Percentiles rank a stretch among this genome's conserved stretches.
Evolutionary conservation across 108 stramenopile genomes (phyloP).

Genomic region (Epithemia pelagica): DNA sequence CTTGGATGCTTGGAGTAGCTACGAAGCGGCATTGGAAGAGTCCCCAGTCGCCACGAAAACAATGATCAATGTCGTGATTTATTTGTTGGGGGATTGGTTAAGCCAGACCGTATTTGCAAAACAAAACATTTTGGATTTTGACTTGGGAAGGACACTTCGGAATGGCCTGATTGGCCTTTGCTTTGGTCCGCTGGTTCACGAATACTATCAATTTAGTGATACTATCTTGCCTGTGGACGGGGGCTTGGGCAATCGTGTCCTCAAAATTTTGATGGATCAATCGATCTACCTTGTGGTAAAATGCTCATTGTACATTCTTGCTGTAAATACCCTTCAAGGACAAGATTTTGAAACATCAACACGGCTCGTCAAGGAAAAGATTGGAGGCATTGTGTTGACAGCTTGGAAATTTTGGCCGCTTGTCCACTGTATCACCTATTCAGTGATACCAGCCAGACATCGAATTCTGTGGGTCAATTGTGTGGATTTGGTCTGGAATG

Average conservation of each 20-base stretch:
- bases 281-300: constrained; percentile 87
- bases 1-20: constrained; percentile 84
- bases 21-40: constrained; percentile 68
- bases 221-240: constrained; percentile 83
- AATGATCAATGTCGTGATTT: constrained; percentile 91
- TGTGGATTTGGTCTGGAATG: constrained; percentile 88
- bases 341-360: constrained; percentile 46
- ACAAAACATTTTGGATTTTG: constrained; percentile 83
- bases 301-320: constrained; percentile 82
- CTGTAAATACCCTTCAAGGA: constrained; percentile 75
- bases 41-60: constrained; percentile 91
- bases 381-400: constrained; percentile 79
- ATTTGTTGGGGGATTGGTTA: constrained; percentile 93
- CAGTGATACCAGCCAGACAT: constrained; percentile 80
- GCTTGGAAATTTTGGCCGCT: constrained; percentile 97
- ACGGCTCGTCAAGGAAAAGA: constrained; percentile 61
- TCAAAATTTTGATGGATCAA: constrained; percentile 95
- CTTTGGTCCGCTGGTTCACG: constrained; percentile 91
- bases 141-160: constrained; percentile 68
- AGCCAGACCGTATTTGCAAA: constrained; percentile 75
- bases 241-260: constrained; percentile 66
- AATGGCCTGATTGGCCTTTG: constrained; percentile 91
- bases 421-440: constrained; percentile 87
- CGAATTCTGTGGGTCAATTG: constrained; percentile 93
- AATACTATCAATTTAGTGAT: constrained; percentile 93